Evolutionary conservation across 352 stramenopile species (phyloP).

Genomic region (Globisporangium iwayamae): DNA sequence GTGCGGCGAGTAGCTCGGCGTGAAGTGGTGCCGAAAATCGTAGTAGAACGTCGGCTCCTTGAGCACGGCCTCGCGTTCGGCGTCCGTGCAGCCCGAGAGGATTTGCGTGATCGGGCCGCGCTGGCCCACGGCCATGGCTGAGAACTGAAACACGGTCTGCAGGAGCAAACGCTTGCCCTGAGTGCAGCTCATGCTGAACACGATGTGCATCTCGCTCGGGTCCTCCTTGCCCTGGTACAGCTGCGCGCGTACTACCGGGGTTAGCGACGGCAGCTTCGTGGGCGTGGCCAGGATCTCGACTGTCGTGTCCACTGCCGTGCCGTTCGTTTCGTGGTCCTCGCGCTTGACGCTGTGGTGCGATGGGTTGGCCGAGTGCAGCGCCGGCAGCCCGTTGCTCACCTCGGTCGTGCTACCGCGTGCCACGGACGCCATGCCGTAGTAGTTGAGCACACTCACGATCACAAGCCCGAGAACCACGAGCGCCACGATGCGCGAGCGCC

Average conservation of each 20-base stretch:
- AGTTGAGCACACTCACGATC: conserved; percentile 31
- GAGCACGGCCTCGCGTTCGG: conserved; percentile 12
- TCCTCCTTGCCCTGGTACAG: conserved; percentile 26
- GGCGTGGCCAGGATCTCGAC: background rate
- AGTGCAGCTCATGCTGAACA: conserved; percentile 29
- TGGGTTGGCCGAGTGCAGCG: conserved; percentile 20
- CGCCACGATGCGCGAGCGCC: conserved; percentile 14
- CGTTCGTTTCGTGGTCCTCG: background rate
- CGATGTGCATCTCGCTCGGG: conserved; percentile 32
- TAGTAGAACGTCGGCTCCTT: conserved; percentile 22
- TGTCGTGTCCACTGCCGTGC: background rate
- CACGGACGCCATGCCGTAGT: conserved; percentile 24
- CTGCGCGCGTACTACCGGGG: background rate
- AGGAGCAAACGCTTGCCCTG: conserved; percentile 21
- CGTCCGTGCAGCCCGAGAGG: conserved; percentile 24
- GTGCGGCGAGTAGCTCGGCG: conserved; percentile 21
- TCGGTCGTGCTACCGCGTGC: conserved; percentile 3
- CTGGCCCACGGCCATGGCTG: conserved; percentile 19
- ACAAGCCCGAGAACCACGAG: conserved; percentile 22
- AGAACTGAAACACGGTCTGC: conserved; percentile 23
- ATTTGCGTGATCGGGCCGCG: conserved; percentile 30
- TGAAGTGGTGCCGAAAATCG: conserved; percentile 27
- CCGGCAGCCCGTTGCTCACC: conserved; percentile 12
- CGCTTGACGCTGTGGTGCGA: background rate
- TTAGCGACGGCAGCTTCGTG: background rate